Evolutionary conservation across 108 stramenopile species (phyloP).

Genomic region (Skeletonema potamos): DNA sequence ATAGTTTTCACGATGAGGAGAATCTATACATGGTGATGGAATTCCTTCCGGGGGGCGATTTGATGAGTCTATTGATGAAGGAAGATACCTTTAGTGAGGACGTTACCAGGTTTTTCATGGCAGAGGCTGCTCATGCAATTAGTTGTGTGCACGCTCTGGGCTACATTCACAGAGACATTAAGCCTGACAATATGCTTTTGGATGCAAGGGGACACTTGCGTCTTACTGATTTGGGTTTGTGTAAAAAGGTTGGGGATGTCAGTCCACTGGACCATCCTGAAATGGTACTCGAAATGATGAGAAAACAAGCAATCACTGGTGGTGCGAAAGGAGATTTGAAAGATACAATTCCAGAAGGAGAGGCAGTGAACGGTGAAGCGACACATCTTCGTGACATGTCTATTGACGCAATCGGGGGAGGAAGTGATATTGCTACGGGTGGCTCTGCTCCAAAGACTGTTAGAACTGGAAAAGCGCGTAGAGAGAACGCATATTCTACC

Average conservation of each 20-base stretch:
- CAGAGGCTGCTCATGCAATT: slow-evolving; percentile 97
- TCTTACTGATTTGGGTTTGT: slow-evolving; percentile 98
- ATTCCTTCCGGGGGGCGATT: slow-evolving; percentile 97
- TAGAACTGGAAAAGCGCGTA: slow-evolving; percentile 71
- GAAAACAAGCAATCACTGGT: slow-evolving; percentile 41
- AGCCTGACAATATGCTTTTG: slow-evolving; percentile 99
- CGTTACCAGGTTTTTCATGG: slow-evolving; percentile 96
- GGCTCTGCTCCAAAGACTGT: slow-evolving; percentile 38
- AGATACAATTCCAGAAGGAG: slow-evolving; percentile 39
- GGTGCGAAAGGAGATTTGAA: slow-evolving; percentile 23
- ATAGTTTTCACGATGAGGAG: slow-evolving; percentile 93
- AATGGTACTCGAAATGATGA: slow-evolving; percentile 73
- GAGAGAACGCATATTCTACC: slow-evolving; percentile 97
- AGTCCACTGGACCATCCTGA: slow-evolving; percentile 86
- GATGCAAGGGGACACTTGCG: slow-evolving; percentile 98
- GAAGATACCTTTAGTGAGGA: slow-evolving; percentile 90
- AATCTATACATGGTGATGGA: slow-evolving; percentile 99
- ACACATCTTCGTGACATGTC: slow-evolving; percentile 83
- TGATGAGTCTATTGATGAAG: slow-evolving; percentile 97
- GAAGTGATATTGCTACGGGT: slow-evolving; percentile 23
- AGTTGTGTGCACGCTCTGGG: slow-evolving; percentile 92
- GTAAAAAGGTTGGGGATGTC: slow-evolving; percentile 95
- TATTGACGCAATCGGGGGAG: slow-evolving; percentile 62
- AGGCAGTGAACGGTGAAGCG: slow-evolving; percentile 22
- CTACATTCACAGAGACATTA: slow-evolving; percentile 99